phyloP scores from a whole-genome alignment of 805 yeast genomes.

The Metschnikowia koreensis region DNA sequence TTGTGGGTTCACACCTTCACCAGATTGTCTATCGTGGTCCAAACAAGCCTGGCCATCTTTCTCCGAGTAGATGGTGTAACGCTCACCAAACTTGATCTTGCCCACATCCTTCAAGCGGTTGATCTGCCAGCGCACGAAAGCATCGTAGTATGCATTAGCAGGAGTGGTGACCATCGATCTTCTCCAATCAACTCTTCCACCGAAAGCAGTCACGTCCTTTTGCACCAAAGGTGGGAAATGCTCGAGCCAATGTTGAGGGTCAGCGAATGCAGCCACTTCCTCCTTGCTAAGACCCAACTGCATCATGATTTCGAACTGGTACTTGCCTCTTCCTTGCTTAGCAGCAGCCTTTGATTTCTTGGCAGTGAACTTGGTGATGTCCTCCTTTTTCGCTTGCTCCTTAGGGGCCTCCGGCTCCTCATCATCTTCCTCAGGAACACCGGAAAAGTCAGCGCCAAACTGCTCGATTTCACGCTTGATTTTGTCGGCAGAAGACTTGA shows the following conservation, averaged over 20 bases:
- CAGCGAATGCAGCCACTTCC: constrained; percentile 85
- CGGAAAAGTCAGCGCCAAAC: constrained; percentile 79
- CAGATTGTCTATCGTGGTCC: constrained; percentile 97
- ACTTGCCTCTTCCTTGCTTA: constrained; percentile 90
- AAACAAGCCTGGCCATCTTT: constrained; percentile 99
- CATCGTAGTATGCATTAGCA: constrained; percentile 88
- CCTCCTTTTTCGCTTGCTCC: constrained; percentile 51
- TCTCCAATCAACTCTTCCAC: constrained; percentile 98
- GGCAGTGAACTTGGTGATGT: constrained; percentile 87
- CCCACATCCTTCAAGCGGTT: constrained; percentile 79
- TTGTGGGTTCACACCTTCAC: constrained; percentile 96
- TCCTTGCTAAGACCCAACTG: constrained; percentile 85
- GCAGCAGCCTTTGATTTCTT: constrained; percentile 93
- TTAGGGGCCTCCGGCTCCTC: constrained; percentile 37
- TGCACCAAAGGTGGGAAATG: constrained; percentile 90
- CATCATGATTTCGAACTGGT: constrained; percentile 93
- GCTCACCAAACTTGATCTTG: constrained; percentile 95
- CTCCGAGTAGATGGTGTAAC: constrained; percentile 95
- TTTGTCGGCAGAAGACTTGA: constrained; percentile 93
- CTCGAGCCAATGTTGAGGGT: constrained; percentile 85
- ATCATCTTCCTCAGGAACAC: constrained; percentile 62
- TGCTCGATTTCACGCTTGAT: constrained; percentile 86
- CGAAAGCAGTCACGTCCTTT: constrained; percentile 73
- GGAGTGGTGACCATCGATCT: constrained; percentile 94
- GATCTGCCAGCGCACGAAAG: constrained; percentile 94